Evolutionary conservation across 805 yeast species (phyloP).

Genomic region (Jamesozyma rosinii): DNA sequence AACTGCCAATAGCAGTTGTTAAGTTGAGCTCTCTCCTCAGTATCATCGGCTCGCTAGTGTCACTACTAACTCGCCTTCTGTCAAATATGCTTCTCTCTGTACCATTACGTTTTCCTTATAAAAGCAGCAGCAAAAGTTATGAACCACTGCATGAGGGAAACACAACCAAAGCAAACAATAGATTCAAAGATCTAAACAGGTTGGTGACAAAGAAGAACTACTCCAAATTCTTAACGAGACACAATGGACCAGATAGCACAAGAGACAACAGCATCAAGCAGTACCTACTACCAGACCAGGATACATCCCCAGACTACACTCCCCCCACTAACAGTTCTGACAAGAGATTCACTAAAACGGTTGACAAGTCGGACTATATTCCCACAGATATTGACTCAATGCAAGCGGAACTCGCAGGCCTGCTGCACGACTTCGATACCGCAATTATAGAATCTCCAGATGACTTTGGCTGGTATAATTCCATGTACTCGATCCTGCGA

Average conservation of each 20-base stretch:
- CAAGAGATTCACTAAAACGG: not conserved
- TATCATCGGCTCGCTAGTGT: not conserved
- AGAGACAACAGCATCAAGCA: conserved; percentile 13
- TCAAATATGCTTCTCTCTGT: not conserved
- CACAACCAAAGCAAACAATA: not conserved
- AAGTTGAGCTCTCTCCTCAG: not conserved
- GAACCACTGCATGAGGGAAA: not conserved
- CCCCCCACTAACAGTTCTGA: conserved; percentile 6
- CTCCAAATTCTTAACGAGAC: conserved; percentile 12
- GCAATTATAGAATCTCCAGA: conserved; percentile 12
- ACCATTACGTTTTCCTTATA: not conserved
- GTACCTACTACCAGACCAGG: conserved; percentile 20
- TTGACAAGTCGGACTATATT: conserved; percentile 3
- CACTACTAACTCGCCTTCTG: not conserved
- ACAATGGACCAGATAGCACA: not conserved
- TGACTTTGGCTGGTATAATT: conserved; percentile 22
- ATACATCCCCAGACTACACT: conserved; percentile 22
- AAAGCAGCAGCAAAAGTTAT: too few species aligned
- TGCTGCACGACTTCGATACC: conserved; percentile 4
- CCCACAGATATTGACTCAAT: conserved; percentile 1
- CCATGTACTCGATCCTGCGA: conserved; percentile 23
- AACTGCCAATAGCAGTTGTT: not conserved
- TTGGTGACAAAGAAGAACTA: conserved; percentile 24
- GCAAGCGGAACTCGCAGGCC: conserved; percentile 7
- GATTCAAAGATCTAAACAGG: conserved; percentile 12